Conservation (phyloP, 129 eudicot species). For the Arctium lappa region DNA sequence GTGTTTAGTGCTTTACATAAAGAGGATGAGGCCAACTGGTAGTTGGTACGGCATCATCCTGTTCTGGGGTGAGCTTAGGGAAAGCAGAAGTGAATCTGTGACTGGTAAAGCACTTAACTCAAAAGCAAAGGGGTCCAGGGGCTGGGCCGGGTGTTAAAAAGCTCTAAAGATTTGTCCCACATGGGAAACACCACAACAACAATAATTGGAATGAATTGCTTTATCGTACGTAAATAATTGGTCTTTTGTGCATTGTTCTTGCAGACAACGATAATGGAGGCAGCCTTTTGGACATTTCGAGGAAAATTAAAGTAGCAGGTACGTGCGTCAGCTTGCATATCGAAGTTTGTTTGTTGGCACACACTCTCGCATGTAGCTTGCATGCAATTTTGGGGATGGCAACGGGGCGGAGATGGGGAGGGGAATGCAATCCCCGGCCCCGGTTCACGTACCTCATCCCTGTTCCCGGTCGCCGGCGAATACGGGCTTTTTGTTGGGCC, state of each 20-base stretch:
- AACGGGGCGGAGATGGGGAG: neutral
- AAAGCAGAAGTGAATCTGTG: conserved; percentile 30
- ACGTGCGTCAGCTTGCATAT: neutral
- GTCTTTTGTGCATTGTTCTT: neutral
- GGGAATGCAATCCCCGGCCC: neutral
- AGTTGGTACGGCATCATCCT: neutral
- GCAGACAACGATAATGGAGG: conserved; percentile 16
- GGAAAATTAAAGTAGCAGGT: neutral
- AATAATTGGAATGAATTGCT: conserved; percentile 6
- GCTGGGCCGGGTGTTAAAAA: neutral
- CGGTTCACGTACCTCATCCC: too few relatives aligned
- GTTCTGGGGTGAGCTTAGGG: conserved; percentile 22
- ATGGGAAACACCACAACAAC: conserved; percentile 13
- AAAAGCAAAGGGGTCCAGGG: conserved; percentile 15
- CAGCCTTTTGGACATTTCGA: conserved; percentile 18
- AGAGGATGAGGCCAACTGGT: conserved; percentile 6
- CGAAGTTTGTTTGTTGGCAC: neutral
- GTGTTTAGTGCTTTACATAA: conserved; percentile 5
- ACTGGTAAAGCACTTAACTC: conserved; percentile 27
- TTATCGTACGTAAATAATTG: conserved; percentile 2
- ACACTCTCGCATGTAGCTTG: neutral
- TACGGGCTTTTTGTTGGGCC: neutral
- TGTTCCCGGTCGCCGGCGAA: too few relatives aligned
- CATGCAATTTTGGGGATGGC: neutral
- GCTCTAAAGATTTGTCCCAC: conserved; percentile 13